These are phyloP conservation scores for Cytospora piceicola DNA, from an alignment of 2,329 filamentous ascomycete species.

Conservation along the genomic window DNA sequence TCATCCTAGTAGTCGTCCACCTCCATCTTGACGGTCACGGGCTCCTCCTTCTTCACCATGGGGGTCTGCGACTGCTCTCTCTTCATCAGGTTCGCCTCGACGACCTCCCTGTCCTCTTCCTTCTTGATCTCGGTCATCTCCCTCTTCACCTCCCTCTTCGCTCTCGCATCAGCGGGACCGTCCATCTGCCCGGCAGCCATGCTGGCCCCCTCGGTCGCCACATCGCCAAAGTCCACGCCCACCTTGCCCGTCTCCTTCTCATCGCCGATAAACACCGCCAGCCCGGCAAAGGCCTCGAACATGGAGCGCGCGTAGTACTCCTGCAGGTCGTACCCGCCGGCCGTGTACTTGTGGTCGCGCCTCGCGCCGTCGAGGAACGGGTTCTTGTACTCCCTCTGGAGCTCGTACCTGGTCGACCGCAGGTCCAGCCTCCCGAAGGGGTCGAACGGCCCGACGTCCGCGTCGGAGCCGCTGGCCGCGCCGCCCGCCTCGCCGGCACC, in stretches of 20 bases:
- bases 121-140: conserved; percentile 43
- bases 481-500: conserved; percentile 30
- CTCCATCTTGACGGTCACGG: conserved; percentile 48
- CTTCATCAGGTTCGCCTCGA: conserved; percentile 53
- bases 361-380: conserved; percentile 71
- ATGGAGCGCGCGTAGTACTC: conserved; percentile 83
- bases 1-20: conserved; percentile 48
- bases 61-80: conserved; percentile 53
- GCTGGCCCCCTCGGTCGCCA: conserved; percentile 40
- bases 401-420: conserved; percentile 68
- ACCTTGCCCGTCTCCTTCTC: conserved; percentile 58
- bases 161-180: conserved; percentile 38
- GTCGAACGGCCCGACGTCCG: conserved; percentile 79
- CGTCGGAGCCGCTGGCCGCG: conserved; percentile 55
- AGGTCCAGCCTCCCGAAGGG: conserved; percentile 80
- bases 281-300: conserved; percentile 85
- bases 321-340: conserved; percentile 80
- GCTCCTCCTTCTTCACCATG: conserved; percentile 37
- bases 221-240: conserved; percentile 41
- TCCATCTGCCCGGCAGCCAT: conserved; percentile 34
- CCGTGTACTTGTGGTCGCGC: conserved; percentile 67
- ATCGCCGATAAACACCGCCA: conserved; percentile 85
- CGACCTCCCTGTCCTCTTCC: conserved; percentile 49
- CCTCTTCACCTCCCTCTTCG: conserved; percentile 42
- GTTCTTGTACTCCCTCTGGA: conserved; percentile 74